Evolutionary conservation across 1,139 yeast species (phyloP).

Genomic region (Pichia sp.): DNA sequence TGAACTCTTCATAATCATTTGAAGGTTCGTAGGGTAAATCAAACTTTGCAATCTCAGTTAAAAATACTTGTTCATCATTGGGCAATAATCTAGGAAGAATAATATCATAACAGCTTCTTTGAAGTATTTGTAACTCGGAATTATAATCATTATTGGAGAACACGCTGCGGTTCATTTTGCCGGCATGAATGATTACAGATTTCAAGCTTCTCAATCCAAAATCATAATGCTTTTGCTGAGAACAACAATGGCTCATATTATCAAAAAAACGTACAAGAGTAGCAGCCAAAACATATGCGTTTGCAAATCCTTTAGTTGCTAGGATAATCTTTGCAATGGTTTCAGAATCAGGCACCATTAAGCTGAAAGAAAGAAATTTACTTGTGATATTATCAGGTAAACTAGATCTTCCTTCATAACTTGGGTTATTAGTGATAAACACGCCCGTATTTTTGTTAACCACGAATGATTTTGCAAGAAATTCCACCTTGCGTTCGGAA

Average conservation of each 20-base stretch:
- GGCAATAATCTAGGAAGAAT: conserved; percentile 61
- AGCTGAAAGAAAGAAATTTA: conserved; percentile 69
- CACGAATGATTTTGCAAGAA: conserved; percentile 44
- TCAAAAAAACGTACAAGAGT: conserved; percentile 55
- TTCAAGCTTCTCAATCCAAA: conserved; percentile 85
- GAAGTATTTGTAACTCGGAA: conserved; percentile 41
- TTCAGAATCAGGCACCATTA: conserved; percentile 68
- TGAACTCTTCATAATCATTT: conserved; percentile 10
- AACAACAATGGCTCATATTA: conserved; percentile 37
- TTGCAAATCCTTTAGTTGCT: conserved; percentile 63
- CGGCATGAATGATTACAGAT: conserved; percentile 57
- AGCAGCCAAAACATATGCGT: conserved; percentile 45
- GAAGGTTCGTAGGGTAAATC: conserved; percentile 4
- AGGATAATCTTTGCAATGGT: conserved; percentile 70
- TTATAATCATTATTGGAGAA: neutral
- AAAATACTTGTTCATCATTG: conserved; percentile 45
- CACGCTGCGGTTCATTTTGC: conserved; percentile 39
- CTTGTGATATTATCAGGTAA: conserved; percentile 85
- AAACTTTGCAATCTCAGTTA: conserved; percentile 31
- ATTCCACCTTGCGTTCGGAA: conserved; percentile 27
- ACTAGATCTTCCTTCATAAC: conserved; percentile 74
- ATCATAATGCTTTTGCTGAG: conserved; percentile 74
- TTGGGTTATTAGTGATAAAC: conserved; percentile 91
- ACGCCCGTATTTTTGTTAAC: conserved; percentile 61
- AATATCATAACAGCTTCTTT: conserved; percentile 54